Percentiles rank a stretch among this genome's conserved stretches.
These are phyloP conservation scores for Globisporangium spinosum DNA, from an alignment of 352 stramenopile genomes.

Conservation along the genomic window DNA sequence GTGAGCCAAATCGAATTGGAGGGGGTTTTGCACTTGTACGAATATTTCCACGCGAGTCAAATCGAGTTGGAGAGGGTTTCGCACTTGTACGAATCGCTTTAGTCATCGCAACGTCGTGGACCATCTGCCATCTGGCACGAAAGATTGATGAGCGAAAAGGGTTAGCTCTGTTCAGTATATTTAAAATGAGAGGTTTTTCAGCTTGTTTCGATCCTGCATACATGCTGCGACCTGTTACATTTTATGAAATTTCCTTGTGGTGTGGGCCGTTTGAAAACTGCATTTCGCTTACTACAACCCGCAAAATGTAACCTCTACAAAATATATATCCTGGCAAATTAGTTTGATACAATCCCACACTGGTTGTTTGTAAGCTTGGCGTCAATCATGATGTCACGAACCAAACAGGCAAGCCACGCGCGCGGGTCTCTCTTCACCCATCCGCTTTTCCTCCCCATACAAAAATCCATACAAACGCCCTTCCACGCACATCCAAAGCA, in stretches of 20 bases:
- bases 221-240: too few species aligned
- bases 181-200: too few species aligned
- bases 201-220: too few species aligned
- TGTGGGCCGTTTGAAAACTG: too few species aligned
- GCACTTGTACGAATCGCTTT: background rate
- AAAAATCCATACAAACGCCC: conserved; percentile 8
- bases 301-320: background rate
- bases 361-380: background rate
- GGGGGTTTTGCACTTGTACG: background rate
- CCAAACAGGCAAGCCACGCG: background rate
- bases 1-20: background rate
- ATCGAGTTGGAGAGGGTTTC: background rate
- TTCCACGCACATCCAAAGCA: background rate
- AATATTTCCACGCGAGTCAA: background rate
- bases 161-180: background rate
- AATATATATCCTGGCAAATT: background rate
- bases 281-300: too few species aligned
- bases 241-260: too few species aligned
- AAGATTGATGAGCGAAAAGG: background rate
- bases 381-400: conserved; percentile 1
- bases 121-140: background rate
- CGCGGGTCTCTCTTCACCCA: conserved; percentile 1
- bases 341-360: background rate
- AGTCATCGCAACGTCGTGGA: background rate
- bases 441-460: background rate